Percentiles rank a stretch among this genome's conserved stretches.
Evolutionary conservation across 108 stramenopile genomes (phyloP).

Genomic region (Skeletonema tropicum): DNA sequence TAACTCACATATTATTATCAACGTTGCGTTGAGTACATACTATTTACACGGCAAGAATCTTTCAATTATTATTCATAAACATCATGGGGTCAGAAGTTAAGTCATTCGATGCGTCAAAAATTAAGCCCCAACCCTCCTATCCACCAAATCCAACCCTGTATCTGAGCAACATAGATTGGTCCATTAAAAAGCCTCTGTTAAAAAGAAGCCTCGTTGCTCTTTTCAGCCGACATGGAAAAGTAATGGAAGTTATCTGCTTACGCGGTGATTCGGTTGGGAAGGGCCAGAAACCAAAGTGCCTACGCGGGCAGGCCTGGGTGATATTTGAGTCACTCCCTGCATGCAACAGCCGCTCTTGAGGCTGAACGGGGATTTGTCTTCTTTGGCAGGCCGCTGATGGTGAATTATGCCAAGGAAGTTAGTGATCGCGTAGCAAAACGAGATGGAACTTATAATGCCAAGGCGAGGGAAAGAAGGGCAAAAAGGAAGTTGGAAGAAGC

Average conservation of each 20-base stretch:
- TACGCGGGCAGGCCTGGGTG: slow-evolving; percentile 94
- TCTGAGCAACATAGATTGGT: slow-evolving; percentile 96
- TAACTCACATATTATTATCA: not conserved
- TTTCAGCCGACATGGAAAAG: slow-evolving; percentile 95
- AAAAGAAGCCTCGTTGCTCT: slow-evolving; percentile 89
- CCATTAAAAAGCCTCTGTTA: slow-evolving; percentile 92
- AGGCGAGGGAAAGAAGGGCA: slow-evolving; percentile 49
- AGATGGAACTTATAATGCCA: slow-evolving; percentile 86
- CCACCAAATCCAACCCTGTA: slow-evolving; percentile 91
- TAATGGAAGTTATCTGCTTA: slow-evolving; percentile 83
- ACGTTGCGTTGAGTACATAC: not conserved
- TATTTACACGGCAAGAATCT: not conserved
- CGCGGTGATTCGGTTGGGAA: slow-evolving; percentile 48
- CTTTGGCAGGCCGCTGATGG: slow-evolving; percentile 86
- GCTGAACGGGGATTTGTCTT: slow-evolving; percentile 91
- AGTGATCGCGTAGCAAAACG: slow-evolving; percentile 88
- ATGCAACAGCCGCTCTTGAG: slow-evolving; percentile 88
- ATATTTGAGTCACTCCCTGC: slow-evolving; percentile 88
- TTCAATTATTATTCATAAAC: not conserved
- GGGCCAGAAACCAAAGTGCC: slow-evolving; percentile 29
- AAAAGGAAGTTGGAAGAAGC: slow-evolving; percentile 31
- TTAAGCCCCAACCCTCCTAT: slow-evolving; percentile 45
- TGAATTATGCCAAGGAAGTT: slow-evolving; percentile 88
- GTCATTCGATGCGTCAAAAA: slow-evolving; percentile 9
- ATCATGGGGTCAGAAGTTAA: slow-evolving; percentile 22